Evolutionary conservation across 2,329 filamentous ascomycete species (phyloP), one percentile per base, ranked within the genome.

Genomic region (Monilinia fructigena): DNA sequence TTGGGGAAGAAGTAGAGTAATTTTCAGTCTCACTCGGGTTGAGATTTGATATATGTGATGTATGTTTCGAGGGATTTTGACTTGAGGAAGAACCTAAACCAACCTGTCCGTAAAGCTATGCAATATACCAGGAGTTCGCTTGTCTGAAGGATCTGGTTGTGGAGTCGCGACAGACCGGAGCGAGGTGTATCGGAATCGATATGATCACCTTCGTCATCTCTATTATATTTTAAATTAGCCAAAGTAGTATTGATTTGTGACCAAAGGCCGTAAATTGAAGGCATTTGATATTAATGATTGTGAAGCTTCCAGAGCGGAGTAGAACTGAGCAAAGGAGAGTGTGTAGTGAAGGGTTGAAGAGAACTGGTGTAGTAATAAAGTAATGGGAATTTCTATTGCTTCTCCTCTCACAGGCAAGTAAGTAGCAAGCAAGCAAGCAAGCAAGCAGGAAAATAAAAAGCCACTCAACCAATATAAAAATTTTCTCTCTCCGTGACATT

Each of bases 71-170:
- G 59, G 72, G 68, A 73, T 65, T 68, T 65, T 60, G 40, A 65
- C 31, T 31, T 75, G 71, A 71, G 84, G 85, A 85, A 88, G 88
- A 87, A 83, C 86, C 87, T 84, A 86, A 86, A 97, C 95, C 89
- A 96, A 99, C 95, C 94, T 99, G 95, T 83, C 90, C 90, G 86
- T 98, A 97, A 85, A 97, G 84, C 90, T 96, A 79, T 88, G 86
- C 85, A 95, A 90, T 82, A 98, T 96, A 78, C 93, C 92, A 73
- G 95, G 95, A 77, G 96, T 84, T 80, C 95, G 90, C 82, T 97
- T 97, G 82, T 99, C 95, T 76, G 91, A 89, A 70, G 90, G 89
- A 80, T 98, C 94, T 72, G 95, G 95, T 76, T 93, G 91, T 73
- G 95, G 95, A 70, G 95, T 99, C 72, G 92, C 91, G 78, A 96